phyloP scores from a whole-genome alignment of 805 yeast species.

The Starmerella powellii region DNA sequence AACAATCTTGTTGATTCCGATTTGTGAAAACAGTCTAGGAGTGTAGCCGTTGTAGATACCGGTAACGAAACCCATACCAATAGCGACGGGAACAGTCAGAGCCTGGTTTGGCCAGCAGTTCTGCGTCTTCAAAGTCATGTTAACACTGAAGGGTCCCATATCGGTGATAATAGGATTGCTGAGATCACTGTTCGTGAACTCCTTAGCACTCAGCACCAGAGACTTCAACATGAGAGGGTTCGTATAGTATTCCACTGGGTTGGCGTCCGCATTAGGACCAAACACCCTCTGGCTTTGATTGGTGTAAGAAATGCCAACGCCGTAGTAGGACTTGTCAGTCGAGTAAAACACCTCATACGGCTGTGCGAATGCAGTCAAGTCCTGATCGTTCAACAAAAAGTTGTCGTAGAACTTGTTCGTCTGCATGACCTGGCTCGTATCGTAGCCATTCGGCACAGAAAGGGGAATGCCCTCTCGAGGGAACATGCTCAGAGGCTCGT shows the following conservation, averaged over 20 bases:
- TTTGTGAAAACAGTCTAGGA: constrained; percentile 36
- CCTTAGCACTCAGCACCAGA: constrained; percentile 42
- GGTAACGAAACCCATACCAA: constrained; percentile 75
- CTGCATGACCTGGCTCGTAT: constrained; percentile 39
- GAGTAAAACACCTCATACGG: constrained; percentile 58
- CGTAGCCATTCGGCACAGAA: constrained; percentile 38
- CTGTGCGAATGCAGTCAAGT: constrained; percentile 45
- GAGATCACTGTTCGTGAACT: constrained; percentile 32
- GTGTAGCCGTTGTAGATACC: constrained; percentile 40
- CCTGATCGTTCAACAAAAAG: constrained; percentile 44
- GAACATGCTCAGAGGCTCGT: constrained; percentile 38
- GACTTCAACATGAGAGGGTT: constrained; percentile 49
- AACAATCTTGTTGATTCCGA: constrained; percentile 36
- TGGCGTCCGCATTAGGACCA: constrained; percentile 36
- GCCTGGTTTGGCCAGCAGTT: constrained; percentile 11
- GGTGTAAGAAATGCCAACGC: constrained; percentile 54
- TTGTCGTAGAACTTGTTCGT: constrained; percentile 73
- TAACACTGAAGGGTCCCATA: constrained; percentile 41
- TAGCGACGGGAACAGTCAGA: constrained; percentile 47
- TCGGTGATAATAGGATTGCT: constrained; percentile 30
- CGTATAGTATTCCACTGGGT: constrained; percentile 36
- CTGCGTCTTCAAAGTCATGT: constrained; percentile 32
- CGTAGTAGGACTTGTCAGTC: constrained; percentile 34
- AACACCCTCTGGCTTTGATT: constrained; percentile 35
- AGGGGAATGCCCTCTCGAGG: constrained; percentile 36